phyloP scores from a whole-genome alignment of 495 filamentous ascomycete genomes.

The Lindgomyces ingoldianus region DNA sequence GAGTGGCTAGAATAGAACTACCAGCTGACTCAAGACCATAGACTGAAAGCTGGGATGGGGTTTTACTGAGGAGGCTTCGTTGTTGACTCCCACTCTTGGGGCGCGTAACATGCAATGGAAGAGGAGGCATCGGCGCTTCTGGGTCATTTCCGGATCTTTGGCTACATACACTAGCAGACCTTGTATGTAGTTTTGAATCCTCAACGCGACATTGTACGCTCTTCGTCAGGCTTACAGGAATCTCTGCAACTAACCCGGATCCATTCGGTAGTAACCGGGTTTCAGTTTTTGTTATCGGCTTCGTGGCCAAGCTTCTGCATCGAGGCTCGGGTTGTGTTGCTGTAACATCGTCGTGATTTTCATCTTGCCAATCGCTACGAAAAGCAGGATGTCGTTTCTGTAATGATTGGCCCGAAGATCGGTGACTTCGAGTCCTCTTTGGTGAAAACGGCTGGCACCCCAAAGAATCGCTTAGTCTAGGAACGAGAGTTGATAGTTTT shows the following conservation, averaged over 20 bases:
- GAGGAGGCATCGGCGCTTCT: conserved; percentile 22
- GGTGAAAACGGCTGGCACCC: background rate
- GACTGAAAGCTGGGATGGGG: conserved; percentile 25
- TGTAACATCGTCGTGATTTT: background rate
- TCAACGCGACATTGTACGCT: background rate
- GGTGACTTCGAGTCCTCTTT: conserved; percentile 10
- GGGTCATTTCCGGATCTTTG: conserved; percentile 29
- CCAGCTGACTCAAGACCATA: conserved; percentile 30
- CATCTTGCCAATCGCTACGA: conserved; percentile 5
- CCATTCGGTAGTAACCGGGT: conserved; percentile 15
- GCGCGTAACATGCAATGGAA: conserved; percentile 25
- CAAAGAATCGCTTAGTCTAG: conserved; percentile 6
- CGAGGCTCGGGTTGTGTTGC: background rate
- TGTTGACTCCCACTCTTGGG: conserved; percentile 1
- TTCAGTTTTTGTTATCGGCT: conserved; percentile 8
- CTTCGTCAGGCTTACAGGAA: conserved; percentile 7
- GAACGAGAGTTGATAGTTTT: conserved; percentile 22
- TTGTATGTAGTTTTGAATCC: conserved; percentile 15
- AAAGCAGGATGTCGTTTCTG: conserved; percentile 31
- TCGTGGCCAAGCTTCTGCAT: conserved; percentile 21
- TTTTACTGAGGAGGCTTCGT: conserved; percentile 19
- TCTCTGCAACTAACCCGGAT: conserved; percentile 25
- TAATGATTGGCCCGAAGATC: conserved; percentile 27
- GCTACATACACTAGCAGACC: conserved; percentile 27
- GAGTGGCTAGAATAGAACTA: conserved; percentile 31